These are phyloP conservation scores for Domatiomyces globalis DNA, from an alignment of 2,329 filamentous ascomycete species.

Conservation along the genomic window DNA sequence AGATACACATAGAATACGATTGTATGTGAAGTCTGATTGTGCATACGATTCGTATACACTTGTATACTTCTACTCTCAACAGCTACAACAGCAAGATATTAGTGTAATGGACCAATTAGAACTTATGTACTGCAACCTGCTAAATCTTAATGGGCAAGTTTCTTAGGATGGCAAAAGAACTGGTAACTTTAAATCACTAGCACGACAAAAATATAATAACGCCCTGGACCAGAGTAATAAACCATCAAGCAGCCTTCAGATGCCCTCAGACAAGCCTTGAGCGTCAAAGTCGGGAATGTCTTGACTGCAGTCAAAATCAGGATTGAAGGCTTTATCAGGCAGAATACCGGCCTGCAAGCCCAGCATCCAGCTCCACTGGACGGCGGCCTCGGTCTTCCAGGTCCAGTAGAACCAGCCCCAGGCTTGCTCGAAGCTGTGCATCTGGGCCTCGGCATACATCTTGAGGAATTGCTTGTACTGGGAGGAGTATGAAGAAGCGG, in stretches of 20 bases:
- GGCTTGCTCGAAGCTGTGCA: conserved; percentile 80
- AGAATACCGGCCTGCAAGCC: conserved; percentile 66
- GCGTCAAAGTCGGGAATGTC: conserved; percentile 30
- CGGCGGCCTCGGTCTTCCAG: conserved; percentile 74
- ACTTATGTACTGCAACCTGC: too few species aligned
- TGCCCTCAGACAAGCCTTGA: conserved; percentile 23
- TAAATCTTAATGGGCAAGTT: too few species aligned
- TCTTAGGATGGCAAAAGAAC: too few species aligned
- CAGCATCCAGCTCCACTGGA: conserved; percentile 85
- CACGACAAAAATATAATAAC: too few species aligned
- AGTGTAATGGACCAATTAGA: too few species aligned
- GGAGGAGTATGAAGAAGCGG: conserved; percentile 50
- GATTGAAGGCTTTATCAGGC: conserved; percentile 57
- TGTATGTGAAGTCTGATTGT: too few species aligned
- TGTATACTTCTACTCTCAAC: too few species aligned
- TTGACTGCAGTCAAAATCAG: conserved; percentile 52
- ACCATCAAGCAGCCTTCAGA: background rate
- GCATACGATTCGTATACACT: too few species aligned
- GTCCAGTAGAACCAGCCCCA: conserved; percentile 99
- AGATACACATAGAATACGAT: too few species aligned
- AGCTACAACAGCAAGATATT: too few species aligned
- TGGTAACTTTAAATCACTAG: too few species aligned
- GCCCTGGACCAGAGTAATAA: too few species aligned
- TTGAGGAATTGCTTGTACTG: conserved; percentile 73
- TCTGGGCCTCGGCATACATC: conserved; percentile 90